These are phyloP conservation scores for Lupinus albus DNA, from an alignment of 306 rosid genomes.

Conservation along the genomic window DNA sequence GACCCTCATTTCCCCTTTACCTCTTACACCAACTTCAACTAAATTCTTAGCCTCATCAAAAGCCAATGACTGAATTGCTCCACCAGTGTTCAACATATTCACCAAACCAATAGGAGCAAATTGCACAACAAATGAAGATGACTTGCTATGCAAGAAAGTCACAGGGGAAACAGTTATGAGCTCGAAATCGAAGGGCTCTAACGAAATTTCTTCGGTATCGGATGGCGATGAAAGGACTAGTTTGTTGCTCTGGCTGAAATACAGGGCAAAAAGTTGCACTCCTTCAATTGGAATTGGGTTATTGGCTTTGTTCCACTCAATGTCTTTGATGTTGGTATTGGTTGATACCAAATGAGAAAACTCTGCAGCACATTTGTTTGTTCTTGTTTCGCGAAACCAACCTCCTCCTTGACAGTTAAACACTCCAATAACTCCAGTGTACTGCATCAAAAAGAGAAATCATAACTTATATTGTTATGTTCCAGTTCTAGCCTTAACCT, in stretches of 20 bases:
- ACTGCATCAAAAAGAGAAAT: conserved; percentile 40
- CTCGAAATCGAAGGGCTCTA: conserved; percentile 91
- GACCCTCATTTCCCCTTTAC: conserved; percentile 76
- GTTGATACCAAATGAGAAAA: conserved; percentile 66
- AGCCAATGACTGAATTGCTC: conserved; percentile 66
- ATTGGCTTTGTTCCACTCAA: conserved; percentile 77
- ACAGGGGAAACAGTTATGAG: conserved; percentile 75
- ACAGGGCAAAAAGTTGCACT: conserved; percentile 59
- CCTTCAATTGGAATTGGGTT: conserved; percentile 62
- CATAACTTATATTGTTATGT: conserved; percentile 9
- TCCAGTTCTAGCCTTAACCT: conserved; percentile 1
- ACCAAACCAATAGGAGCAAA: conserved; percentile 86
- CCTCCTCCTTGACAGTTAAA: conserved; percentile 99
- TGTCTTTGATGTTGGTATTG: conserved; percentile 59
- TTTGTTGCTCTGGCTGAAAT: conserved; percentile 65
- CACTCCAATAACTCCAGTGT: conserved; percentile 85
- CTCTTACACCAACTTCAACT: conserved; percentile 64
- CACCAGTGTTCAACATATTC: conserved; percentile 88
- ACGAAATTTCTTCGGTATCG: conserved; percentile 57
- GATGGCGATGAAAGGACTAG: conserved; percentile 56
- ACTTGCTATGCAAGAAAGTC: conserved; percentile 44
- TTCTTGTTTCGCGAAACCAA: conserved; percentile 71
- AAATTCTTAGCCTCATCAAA: conserved; percentile 45
- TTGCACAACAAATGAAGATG: conserved; percentile 39
- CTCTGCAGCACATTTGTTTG: conserved; percentile 69